These are phyloP conservation scores for Radiomyces spectabilis DNA, from an alignment of 192 early-diverging fungal genomes.

Conservation along the genomic window DNA sequence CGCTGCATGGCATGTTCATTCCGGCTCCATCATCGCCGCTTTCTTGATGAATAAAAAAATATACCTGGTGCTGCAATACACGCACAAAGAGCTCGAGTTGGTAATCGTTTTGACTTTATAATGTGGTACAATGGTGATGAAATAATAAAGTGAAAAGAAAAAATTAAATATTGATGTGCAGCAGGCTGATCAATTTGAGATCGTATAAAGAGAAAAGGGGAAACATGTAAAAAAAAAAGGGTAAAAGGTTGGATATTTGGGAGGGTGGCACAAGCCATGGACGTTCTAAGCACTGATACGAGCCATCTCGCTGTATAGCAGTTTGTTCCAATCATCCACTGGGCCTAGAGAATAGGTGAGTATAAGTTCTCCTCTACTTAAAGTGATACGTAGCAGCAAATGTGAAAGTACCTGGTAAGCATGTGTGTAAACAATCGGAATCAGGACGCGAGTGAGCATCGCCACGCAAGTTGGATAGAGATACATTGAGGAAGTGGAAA, in stretches of 20 bases:
- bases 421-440: constrained; percentile 25
- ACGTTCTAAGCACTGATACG: no score
- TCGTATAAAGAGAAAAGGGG: not conserved
- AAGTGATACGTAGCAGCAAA: not conserved
- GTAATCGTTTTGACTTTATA: not conserved
- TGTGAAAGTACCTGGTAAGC: constrained; percentile 15
- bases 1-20: constrained; percentile 21
- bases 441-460: constrained; percentile 25
- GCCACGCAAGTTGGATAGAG: constrained; percentile 20
- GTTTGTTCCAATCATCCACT: constrained; percentile 27
- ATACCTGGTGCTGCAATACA: no score
- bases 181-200: no score
- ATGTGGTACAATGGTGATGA: not conserved
- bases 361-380: not conserved
- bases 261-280: no score
- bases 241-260: not conserved
- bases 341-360: constrained; percentile 1
- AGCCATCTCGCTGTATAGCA: constrained; percentile 22
- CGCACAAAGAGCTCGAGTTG: not conserved
- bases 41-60: no score
- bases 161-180: not conserved
- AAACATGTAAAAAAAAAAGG: not conserved
- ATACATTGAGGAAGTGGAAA: constrained; percentile 15
- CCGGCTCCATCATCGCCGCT: no score
- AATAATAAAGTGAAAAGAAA: not conserved